Conservation (phyloP, 306 rosid genomes). For the Hippophae gyantsensis region DNA sequence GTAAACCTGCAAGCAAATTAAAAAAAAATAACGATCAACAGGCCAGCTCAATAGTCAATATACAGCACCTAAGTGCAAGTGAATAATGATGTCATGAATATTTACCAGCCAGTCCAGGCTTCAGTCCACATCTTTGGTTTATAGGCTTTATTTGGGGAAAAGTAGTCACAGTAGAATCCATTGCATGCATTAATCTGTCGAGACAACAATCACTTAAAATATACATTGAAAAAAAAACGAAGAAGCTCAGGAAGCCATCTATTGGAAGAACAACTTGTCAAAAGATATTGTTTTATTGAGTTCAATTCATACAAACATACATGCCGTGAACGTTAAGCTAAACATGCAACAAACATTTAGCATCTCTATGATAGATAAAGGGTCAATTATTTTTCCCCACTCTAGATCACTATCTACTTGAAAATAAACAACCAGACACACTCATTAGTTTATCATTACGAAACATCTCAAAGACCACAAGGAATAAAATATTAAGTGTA, state of each 20-base stretch:
- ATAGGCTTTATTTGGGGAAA: constrained; percentile 86
- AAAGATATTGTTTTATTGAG: too few species aligned
- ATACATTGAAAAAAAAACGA: background rate
- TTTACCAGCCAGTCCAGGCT: constrained; percentile 98
- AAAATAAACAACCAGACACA: constrained; percentile 16
- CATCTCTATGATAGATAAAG: constrained; percentile 2
- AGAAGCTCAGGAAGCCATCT: background rate
- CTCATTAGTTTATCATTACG: constrained; percentile 13
- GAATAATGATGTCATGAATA: background rate
- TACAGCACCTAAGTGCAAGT: constrained; percentile 13
- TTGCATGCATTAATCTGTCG: constrained; percentile 89
- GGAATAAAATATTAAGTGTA: constrained; percentile 12
- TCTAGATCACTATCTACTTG: background rate
- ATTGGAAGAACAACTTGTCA: too few species aligned
- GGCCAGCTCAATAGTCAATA: background rate
- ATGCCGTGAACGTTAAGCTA: background rate
- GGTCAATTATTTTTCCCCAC: constrained; percentile 1
- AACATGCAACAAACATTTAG: constrained; percentile 10
- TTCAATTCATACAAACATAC: background rate
- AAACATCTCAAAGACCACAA: constrained; percentile 12
- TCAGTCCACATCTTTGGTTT: constrained; percentile 99
- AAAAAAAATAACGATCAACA: constrained; percentile 4
- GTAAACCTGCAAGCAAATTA: constrained; percentile 55
- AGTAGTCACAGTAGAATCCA: constrained; percentile 92
- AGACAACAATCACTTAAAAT: background rate